Base-by-base conservation (phyloP, 2,329 filamentous ascomycete species). In the Shiraia bambusicola region DNA sequence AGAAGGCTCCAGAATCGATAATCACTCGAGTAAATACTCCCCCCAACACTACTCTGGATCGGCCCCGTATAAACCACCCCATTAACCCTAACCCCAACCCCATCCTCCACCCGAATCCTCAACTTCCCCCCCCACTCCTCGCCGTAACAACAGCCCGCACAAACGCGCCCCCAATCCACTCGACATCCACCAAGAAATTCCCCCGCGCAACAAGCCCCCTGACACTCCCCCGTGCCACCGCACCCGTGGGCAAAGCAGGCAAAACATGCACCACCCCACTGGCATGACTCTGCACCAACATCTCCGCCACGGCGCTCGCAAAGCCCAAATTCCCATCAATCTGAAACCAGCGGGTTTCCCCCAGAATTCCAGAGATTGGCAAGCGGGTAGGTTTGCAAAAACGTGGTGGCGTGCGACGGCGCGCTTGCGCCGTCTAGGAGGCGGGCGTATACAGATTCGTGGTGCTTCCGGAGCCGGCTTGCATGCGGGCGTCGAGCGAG, bases 241-340 rank as follows among this genome's bases (percentile, higher is more conserved):
- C 38, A 11, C 32, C 25, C 19, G 22, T 28, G 7, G 50, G 50
- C 15, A 53, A 33, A 7, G 50, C 45, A n/a, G 54, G 48, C 4
- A 56, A 15, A 10, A 53, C 24, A 34, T 53, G 47, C 27, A 53
- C 4, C 8, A 22, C 19, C 4, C 19, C 32, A 30, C 33, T 12
- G 25, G 38, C n/a, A 41, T 50, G 29, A 37, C 41, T 51, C 48
- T 77, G 73, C 11, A 76, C 44, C 25, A 76, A 43, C 58, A 71
- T 72, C 54, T 77, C 74, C 1, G 72, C 48, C 11, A 77, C 71
- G 2, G 72, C 75, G 3, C 72, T 71, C n/a, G 69, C 69, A 1
- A 69, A 70, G 1, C 75, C 76, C 45, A 77, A 74, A 38, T 77
- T 78, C 1, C 75, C 75, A 49, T 78, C 74, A 15, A 76, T 75